Conservation (phyloP, 768 basidiomycete species). For the Amanita inopinata region DNA sequence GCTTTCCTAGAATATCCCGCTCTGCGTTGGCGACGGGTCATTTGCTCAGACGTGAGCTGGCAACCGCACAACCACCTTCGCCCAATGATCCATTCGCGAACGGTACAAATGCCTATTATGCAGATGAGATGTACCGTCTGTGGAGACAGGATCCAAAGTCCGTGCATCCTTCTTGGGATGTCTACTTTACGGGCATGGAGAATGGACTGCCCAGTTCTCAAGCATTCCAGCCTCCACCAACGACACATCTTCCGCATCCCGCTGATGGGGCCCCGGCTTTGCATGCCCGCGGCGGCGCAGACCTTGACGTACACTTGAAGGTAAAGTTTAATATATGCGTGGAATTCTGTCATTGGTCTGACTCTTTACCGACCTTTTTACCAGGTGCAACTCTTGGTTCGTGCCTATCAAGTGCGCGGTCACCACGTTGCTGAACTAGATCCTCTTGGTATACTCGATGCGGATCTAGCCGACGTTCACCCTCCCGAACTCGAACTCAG, state of each 20-base stretch:
- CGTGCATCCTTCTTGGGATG: slow-evolving; percentile 91
- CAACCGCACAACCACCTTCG: slow-evolving; percentile 47
- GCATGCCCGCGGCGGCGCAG: slow-evolving; percentile 56
- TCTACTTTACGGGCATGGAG: slow-evolving; percentile 91
- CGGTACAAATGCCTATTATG: slow-evolving; percentile 92
- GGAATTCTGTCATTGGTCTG: slow-evolving; percentile 3
- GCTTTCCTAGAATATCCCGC: slow-evolving; percentile 12
- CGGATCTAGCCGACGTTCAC: slow-evolving; percentile 68
- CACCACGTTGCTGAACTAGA: slow-evolving; percentile 95
- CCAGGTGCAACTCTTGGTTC: slow-evolving; percentile 93
- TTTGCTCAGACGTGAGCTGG: slow-evolving; percentile 26
- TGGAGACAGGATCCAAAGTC: slow-evolving; percentile 86
- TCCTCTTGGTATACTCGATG: slow-evolving; percentile 86
- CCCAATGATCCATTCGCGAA: slow-evolving; percentile 85
- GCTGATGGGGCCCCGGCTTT: slow-evolving; percentile 76
- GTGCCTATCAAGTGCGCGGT: slow-evolving; percentile 98
- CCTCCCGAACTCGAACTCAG: slow-evolving; percentile 91
- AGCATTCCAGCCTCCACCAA: slow-evolving; percentile 82
- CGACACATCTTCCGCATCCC: slow-evolving; percentile 50
- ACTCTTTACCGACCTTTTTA: neutral
- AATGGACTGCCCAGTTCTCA: slow-evolving; percentile 70
- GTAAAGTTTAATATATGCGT: slow-evolving; percentile 29
- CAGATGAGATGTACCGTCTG: slow-evolving; percentile 92
- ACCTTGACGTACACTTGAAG: slow-evolving; percentile 92
- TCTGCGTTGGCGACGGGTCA: slow-evolving; percentile 11